Percentiles rank a stretch among this genome's conserved stretches.
phyloP scores from a whole-genome alignment of 2,329 filamentous ascomycete species.

The Fusarium metavorans region DNA sequence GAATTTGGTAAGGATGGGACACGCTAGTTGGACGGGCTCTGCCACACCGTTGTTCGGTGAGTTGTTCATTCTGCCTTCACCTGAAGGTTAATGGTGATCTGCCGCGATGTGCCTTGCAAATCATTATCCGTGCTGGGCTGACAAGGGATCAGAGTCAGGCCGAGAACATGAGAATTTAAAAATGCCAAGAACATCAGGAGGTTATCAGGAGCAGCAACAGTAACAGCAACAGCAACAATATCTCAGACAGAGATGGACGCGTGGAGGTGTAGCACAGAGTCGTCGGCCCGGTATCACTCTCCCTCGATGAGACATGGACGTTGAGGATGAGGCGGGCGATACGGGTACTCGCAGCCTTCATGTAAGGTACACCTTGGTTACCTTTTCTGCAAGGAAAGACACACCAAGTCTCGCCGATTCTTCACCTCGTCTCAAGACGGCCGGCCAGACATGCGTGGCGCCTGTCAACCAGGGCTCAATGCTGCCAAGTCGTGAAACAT shows the following conservation, averaged over 20 bases:
- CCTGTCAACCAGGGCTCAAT: neutral
- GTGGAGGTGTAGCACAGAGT: conserved; percentile 9
- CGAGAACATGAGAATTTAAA: conserved; percentile 2
- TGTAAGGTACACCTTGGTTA: conserved; percentile 7
- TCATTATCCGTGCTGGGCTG: conserved; percentile 15
- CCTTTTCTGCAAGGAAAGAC: neutral
- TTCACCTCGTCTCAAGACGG: neutral
- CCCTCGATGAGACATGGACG: neutral
- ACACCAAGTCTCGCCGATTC: neutral
- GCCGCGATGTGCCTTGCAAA: conserved; percentile 21
- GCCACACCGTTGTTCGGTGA: conserved; percentile 24
- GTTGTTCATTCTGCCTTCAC: conserved; percentile 29
- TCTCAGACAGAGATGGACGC: conserved; percentile 3
- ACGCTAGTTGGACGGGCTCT: conserved; percentile 11
- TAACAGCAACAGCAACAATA: neutral
- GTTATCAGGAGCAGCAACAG: neutral
- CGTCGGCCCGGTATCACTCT: conserved; percentile 7
- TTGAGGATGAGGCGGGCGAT: neutral
- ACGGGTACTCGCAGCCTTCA: neutral
- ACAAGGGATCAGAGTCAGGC: conserved; percentile 13
- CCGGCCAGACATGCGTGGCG: conserved; percentile 3
- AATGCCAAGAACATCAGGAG: conserved; percentile 16
- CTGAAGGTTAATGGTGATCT: conserved; percentile 39
- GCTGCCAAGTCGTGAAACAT: conserved; percentile 6
- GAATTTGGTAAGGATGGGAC: conserved; percentile 13